phyloP scores from a whole-genome alignment of 495 filamentous ascomycete species.

The Penicillium herquei region DNA sequence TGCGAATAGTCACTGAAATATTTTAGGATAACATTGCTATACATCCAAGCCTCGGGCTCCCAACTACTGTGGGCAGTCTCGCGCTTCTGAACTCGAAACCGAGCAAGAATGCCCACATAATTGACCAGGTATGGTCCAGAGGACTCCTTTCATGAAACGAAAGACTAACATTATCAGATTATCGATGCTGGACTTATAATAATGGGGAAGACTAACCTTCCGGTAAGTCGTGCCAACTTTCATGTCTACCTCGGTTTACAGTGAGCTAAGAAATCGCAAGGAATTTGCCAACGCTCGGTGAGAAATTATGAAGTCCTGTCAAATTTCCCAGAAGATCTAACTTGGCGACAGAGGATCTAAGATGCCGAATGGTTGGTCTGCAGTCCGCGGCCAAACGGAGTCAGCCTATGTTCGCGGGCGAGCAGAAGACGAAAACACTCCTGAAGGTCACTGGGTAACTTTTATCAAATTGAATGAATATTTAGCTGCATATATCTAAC shows the following conservation, averaged over 20 bases:
- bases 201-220: conserved; percentile 47
- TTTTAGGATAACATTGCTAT: conserved; percentile 36
- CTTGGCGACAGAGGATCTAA: conserved; percentile 20
- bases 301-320: background rate
- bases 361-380: conserved; percentile 43
- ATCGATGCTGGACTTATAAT: conserved; percentile 43
- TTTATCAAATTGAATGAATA: background rate
- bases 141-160: background rate
- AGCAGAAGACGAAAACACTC: conserved; percentile 19
- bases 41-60: conserved; percentile 36
- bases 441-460: conserved; percentile 33
- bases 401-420: conserved; percentile 42
- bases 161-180: conserved; percentile 20
- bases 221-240: conserved; percentile 11
- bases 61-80: conserved; percentile 46
- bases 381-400: conserved; percentile 39
- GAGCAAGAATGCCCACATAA: conserved; percentile 25
- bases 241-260: no score
- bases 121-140: conserved; percentile 14
- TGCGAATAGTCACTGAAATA: background rate
- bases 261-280: background rate
- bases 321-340: background rate
- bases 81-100: conserved; percentile 28
- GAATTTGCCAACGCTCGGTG: conserved; percentile 16
- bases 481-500: background rate